Percentiles rank a stretch among this genome's conserved stretches.
Evolutionary conservation across 75 land plant genomes (phyloP).

Genomic region (Cryptomeria japonica): DNA sequence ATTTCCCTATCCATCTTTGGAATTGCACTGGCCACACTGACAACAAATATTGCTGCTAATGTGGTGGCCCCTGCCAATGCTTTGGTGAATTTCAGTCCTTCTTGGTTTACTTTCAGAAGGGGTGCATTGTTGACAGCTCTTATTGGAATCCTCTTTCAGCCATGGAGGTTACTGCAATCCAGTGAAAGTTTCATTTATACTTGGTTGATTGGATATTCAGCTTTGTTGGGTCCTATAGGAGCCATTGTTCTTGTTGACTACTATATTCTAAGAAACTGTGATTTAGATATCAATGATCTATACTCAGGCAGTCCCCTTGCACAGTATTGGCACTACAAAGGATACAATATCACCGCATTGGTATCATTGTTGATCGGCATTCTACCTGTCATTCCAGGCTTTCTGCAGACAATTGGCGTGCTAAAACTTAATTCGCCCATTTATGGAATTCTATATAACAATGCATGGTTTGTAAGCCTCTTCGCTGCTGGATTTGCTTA

Average conservation of each 20-base stretch:
- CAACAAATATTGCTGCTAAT: slow-evolving; percentile 96
- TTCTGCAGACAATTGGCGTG: slow-evolving; percentile 63
- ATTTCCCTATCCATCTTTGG: slow-evolving; percentile 62
- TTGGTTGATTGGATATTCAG: slow-evolving; percentile 93
- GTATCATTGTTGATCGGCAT: slow-evolving; percentile 63
- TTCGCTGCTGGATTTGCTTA: slow-evolving; percentile 57
- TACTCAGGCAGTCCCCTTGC: slow-evolving; percentile 50
- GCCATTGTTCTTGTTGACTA: slow-evolving; percentile 80
- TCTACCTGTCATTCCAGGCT: slow-evolving; percentile 77
- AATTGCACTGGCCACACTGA: slow-evolving; percentile 77
- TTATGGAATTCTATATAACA: slow-evolving; percentile 57
- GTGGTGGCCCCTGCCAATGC: slow-evolving; percentile 95
- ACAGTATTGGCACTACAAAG: slow-evolving; percentile 66
- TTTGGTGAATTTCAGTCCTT: slow-evolving; percentile 68
- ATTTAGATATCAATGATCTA: slow-evolving; percentile 49
- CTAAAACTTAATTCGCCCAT: slow-evolving; percentile 23
- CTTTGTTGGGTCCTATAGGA: slow-evolving; percentile 87
- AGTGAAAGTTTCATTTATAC: slow-evolving; percentile 89
- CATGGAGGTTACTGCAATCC: slow-evolving; percentile 79
- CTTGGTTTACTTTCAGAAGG: slow-evolving; percentile 56
- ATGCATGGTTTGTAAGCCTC: slow-evolving; percentile 88
- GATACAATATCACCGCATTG: slow-evolving; percentile 68
- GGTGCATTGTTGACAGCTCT: slow-evolving; percentile 75
- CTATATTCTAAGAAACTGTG: slow-evolving; percentile 37
- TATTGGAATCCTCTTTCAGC: slow-evolving; percentile 73